Base-by-base conservation (phyloP, 2,329 filamentous ascomycete species). In the Sarocladiaceae sp. region DNA sequence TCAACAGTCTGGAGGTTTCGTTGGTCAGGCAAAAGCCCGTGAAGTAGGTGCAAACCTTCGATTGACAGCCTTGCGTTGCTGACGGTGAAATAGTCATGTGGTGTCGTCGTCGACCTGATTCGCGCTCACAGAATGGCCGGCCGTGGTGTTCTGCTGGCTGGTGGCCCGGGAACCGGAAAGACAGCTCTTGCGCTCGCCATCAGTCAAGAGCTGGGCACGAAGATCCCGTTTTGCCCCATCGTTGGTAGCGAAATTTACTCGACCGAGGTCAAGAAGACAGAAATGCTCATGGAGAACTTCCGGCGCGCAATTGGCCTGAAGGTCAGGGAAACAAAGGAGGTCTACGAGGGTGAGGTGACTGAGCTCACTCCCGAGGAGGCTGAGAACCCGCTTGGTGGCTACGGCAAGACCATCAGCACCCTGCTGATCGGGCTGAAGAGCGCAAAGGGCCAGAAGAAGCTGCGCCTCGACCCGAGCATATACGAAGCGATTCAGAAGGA, bases 401-500 rank as follows among this genome's bases (percentile, higher is more conserved):
- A 97, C 69, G 94, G 94, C 60, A 91, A 95, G 77, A 99, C 94
- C 25, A 97, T 99, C 69, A 94, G 90, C 70, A 96, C 96, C 60
- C 79, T 99, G 52, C 78, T 97, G 64, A 94, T 99, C 65, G 93
- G 91, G 11, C 75, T 99, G 61, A 96, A 97, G 78, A 96, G 91
- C 62, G 90, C 90, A 53, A 93, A 91, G 74, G 94, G 94, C 20
- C 96, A 95, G 64, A 99, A 99, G 83, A 97, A 97, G 79, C 80
- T 99, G 61, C 86, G 94, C 42, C 79, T 99, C 50, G 94, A 99
- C 69, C 94, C 94, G 10, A 96, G 91, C 73, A 97, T 99, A 71
- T 99, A 97, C 77, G 94, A 99, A 73, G 94, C 94, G 3, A 97
- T 99, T 63, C 94, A 97, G 69, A 97, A 97, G 75, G 94, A 99